Base-by-base conservation (phyloP, 208 protist species). In the Crithidia fasciculata region DNA sequence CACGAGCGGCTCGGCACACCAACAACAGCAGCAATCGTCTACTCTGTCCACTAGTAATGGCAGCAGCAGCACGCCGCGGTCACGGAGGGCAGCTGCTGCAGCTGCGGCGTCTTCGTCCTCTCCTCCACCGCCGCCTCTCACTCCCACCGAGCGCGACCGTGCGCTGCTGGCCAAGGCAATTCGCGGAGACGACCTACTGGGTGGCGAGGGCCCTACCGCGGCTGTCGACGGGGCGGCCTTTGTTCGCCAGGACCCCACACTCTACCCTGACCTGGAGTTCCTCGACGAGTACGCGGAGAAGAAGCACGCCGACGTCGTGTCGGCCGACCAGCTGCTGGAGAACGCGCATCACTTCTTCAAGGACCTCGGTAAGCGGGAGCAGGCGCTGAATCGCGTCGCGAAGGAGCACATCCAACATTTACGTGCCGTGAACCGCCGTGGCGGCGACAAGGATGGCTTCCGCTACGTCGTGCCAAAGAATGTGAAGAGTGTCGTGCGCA, bases 401-500 rank as follows among this genome's bases (percentile, higher is more conserved):
- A 85, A 82, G 56, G 56, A 79, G 50, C 84, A 87, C 47, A 75
- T 96, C 49, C 64, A 78, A 2, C 77, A 90, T 57, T 61, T 96
- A 69, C 91, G 90, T 68, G 79, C 74, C 39, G 84, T 95, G 37
- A 96, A 96, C 79, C 82, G 85, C 16, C 82, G 82, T 8, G 92
- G 92, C n/a, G 92, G 92, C 9, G 92, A 96, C 70, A 93, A 89
- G 72, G 88, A 96, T 28, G 92, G 92, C 4, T 96, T 96, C 65
- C 84, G 84, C 57, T 96, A 96, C 72, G 87, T 96, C 2, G 69
- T 96, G 36, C 92, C 92, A 5, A 85, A 82, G 28, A 93, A 87
- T 66, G 84, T 86, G 12, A 93, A 90, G 80, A 59, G 85, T 55
- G 78, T 95, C 7, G 90, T 92, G 57, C 77, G 82, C 15, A 82